These are phyloP conservation scores for Tilletia indica DNA, from an alignment of 1,284 basidiomycete genomes.

Conservation along the genomic window DNA sequence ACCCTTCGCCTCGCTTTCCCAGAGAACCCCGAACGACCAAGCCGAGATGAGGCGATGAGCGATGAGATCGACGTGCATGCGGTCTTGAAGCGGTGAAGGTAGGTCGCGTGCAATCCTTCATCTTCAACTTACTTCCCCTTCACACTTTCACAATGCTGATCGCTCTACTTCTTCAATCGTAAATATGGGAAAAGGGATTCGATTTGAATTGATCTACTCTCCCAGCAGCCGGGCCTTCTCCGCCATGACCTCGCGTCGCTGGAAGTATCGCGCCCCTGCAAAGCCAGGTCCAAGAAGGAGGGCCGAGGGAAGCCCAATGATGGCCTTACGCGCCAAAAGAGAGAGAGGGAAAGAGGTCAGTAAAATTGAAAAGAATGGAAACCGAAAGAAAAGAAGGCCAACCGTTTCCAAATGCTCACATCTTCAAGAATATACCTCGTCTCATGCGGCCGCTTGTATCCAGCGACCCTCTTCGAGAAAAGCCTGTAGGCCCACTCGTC, in stretches of 20 bases:
- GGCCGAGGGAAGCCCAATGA: not conserved
- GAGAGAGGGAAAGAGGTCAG: not conserved
- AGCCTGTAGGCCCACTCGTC: slow-evolving; percentile 10
- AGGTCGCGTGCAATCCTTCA: no score
- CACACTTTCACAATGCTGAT: no score
- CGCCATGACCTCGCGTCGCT: slow-evolving; percentile 10
- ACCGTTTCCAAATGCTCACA: not conserved
- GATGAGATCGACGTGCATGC: no score
- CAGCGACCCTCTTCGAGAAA: not conserved
- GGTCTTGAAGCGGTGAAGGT: no score
- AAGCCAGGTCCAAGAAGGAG: slow-evolving; percentile 11
- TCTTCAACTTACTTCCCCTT: no score
- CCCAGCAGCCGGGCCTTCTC: slow-evolving; percentile 6
- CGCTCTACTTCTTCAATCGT: no score
- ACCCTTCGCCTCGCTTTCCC: no score
- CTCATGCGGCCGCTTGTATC: not conserved
- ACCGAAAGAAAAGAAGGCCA: not conserved
- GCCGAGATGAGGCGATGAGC: no score
- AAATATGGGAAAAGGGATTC: no score
- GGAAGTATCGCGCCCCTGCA: not conserved
- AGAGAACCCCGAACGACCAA: no score
- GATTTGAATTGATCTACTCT: not conserved
- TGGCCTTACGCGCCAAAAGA: not conserved
- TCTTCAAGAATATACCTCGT: not conserved
- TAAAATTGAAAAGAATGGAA: not conserved